A percentile compares a stretch with the other conserved stretches of the same genome.
These are phyloP conservation scores for Lachnellula hyalina DNA, from an alignment of 2,329 filamentous ascomycete genomes.

Conservation along the genomic window DNA sequence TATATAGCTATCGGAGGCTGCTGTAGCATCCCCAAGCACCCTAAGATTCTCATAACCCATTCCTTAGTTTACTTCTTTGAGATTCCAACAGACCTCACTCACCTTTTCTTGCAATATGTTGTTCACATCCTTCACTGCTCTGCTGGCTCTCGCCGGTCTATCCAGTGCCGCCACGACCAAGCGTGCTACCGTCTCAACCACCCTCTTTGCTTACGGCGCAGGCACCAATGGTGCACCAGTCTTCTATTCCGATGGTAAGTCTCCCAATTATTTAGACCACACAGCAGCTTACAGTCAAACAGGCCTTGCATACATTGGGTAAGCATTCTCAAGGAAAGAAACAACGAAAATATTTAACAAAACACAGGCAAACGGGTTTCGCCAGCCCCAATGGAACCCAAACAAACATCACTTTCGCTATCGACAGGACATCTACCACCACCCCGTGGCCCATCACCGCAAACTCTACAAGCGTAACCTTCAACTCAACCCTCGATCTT, in stretches of 20 bases:
- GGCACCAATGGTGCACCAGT: conserved; percentile 27
- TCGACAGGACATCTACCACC: conserved; percentile 20
- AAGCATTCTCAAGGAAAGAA: not conserved
- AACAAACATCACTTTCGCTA: conserved; percentile 30
- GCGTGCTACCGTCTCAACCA: conserved; percentile 2
- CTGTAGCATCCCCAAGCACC: not conserved
- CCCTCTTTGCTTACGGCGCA: conserved; percentile 30
- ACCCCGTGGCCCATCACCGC: conserved; percentile 21
- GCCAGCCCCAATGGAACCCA: conserved; percentile 14
- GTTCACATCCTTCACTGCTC: conserved; percentile 4
- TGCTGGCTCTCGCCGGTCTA: conserved; percentile 7
- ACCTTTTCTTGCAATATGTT: conserved; percentile 11
- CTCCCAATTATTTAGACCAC: not conserved
- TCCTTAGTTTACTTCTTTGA: not conserved
- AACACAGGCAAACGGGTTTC: conserved; percentile 1
- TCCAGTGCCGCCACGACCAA: conserved; percentile 5
- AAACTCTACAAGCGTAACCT: conserved; percentile 19
- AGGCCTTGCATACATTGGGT: conserved; percentile 33
- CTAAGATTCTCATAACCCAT: conserved; percentile 1
- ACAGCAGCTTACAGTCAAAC: not conserved
- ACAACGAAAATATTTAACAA: not conserved
- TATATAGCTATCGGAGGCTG: not conserved
- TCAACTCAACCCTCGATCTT: conserved; percentile 17
- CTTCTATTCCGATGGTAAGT: conserved; percentile 33
- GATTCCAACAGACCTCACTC: not conserved